These are phyloP conservation scores for Brassica juncea DNA, from an alignment of 345 rosid genomes.

Conservation along the genomic window DNA sequence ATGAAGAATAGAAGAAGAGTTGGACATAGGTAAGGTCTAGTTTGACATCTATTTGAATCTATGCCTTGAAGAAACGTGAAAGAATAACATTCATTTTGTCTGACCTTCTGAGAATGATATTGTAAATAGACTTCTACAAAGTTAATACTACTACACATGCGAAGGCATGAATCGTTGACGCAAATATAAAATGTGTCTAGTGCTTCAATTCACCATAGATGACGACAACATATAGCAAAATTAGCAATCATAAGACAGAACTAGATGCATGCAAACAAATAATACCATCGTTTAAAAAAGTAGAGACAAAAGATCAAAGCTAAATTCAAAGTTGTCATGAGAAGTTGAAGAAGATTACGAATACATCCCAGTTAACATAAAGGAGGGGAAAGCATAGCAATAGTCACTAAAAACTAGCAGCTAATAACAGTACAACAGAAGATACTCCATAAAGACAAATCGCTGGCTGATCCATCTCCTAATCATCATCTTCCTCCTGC, in stretches of 20 bases:
- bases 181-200: too few relatives aligned
- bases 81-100: too few relatives aligned
- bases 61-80: too few relatives aligned
- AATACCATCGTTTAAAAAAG: neutral
- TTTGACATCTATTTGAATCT: too few relatives aligned
- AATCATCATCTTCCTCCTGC: slow-evolving; percentile 60
- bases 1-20: slow-evolving; percentile 52
- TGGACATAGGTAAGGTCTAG: slow-evolving; percentile 61
- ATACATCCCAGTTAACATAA: slow-evolving; percentile 28
- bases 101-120: too few relatives aligned
- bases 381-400: neutral
- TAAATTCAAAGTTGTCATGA: slow-evolving; percentile 28
- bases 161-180: too few relatives aligned
- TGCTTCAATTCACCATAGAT: too few relatives aligned
- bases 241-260: neutral
- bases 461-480: slow-evolving; percentile 21
- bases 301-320: slow-evolving; percentile 24
- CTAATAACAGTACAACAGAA: slow-evolving; percentile 30
- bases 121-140: too few relatives aligned
- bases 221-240: too few relatives aligned
- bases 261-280: neutral
- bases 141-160: too few relatives aligned
- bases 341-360: slow-evolving; percentile 35
- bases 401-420: slow-evolving; percentile 30
- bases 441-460: slow-evolving; percentile 13